phyloP scores from a whole-genome alignment of 805 yeast species.

The Monosporozyma servazzii region DNA sequence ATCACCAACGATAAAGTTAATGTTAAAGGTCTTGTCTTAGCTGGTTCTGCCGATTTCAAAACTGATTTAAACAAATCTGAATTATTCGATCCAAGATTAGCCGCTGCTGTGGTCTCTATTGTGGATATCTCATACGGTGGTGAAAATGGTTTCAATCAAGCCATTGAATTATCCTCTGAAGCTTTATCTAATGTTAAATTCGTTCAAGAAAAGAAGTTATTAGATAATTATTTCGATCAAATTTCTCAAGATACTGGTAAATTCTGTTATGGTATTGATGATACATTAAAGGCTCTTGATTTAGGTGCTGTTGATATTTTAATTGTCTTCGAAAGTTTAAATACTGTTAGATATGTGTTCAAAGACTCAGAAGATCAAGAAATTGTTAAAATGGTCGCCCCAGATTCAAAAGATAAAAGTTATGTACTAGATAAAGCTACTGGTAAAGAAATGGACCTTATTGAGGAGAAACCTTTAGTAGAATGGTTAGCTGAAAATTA shows the following conservation, averaged over 20 bases:
- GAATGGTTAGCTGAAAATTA: slow-evolving; percentile 99
- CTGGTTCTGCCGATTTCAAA: slow-evolving; percentile 99
- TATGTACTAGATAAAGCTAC: slow-evolving; percentile 73
- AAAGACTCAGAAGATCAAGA: slow-evolving; percentile 77
- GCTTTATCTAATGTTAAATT: slow-evolving; percentile 94
- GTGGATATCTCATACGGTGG: slow-evolving; percentile 99
- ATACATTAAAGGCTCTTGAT: slow-evolving; percentile 91
- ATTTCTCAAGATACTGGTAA: slow-evolving; percentile 95
- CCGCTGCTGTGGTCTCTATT: slow-evolving; percentile 75
- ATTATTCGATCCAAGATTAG: slow-evolving; percentile 83
- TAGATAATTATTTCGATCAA: slow-evolving; percentile 89
- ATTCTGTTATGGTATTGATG: slow-evolving; percentile 95
- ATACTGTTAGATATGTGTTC: slow-evolving; percentile 70
- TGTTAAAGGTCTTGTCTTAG: slow-evolving; percentile 88
- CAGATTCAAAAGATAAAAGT: slow-evolving; percentile 64
- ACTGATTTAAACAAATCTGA: slow-evolving; percentile 89
- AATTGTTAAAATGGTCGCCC: slow-evolving; percentile 61
- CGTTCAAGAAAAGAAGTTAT: slow-evolving; percentile 94
- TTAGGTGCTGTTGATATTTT: slow-evolving; percentile 91
- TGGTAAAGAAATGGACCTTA: slow-evolving; percentile 86
- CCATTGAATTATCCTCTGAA: slow-evolving; percentile 95
- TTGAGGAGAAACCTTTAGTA: slow-evolving; percentile 73
- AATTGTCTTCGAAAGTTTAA: slow-evolving; percentile 89
- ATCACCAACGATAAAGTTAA: slow-evolving; percentile 91
- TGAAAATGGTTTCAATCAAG: slow-evolving; percentile 98